Conservation (phyloP, 306 rosid genomes). For the Senna tora region DNA sequence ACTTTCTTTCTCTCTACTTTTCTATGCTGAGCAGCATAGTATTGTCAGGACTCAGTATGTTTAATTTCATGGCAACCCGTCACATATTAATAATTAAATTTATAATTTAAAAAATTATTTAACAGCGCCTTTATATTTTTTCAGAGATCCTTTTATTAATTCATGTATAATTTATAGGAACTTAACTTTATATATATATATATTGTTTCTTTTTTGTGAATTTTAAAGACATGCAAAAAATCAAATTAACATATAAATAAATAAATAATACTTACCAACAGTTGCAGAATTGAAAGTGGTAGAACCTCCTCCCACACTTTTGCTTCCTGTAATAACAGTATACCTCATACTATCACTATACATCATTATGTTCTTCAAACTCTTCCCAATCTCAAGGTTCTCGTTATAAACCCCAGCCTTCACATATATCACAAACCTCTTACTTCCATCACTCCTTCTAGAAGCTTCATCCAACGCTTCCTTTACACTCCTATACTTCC, state of each 20-base stretch:
- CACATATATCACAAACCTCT: slow-evolving; percentile 57
- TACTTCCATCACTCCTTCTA: slow-evolving; percentile 34
- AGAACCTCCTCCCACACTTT: slow-evolving; percentile 57
- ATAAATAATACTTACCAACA: slow-evolving; percentile 50
- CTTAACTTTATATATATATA: too few relatives aligned
- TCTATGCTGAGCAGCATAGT: too few relatives aligned
- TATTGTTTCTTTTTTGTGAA: too few relatives aligned
- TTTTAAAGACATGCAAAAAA: too few relatives aligned
- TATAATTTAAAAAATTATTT: too few relatives aligned
- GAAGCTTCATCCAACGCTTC: slow-evolving; percentile 53
- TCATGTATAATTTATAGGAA: too few relatives aligned
- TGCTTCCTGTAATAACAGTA: slow-evolving; percentile 57
- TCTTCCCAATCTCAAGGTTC: slow-evolving; percentile 48
- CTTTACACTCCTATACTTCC: slow-evolving; percentile 41
- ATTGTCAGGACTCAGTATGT: too few relatives aligned
- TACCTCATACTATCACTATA: slow-evolving; percentile 54
- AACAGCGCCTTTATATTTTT: too few relatives aligned
- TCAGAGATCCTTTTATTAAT: too few relatives aligned
- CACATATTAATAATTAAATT: too few relatives aligned
- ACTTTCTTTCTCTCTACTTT: too few relatives aligned
- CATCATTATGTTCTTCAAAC: slow-evolving; percentile 53
- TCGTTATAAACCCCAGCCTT: slow-evolving; percentile 57
- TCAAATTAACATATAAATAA: neutral
- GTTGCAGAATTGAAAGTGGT: slow-evolving; percentile 67
- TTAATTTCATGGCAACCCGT: too few relatives aligned